Percentiles rank a stretch among this genome's conserved stretches.
Evolutionary conservation across 225 moss, liverwort and hornwort species (phyloP).

Genomic region (Lunularia cruciata): DNA sequence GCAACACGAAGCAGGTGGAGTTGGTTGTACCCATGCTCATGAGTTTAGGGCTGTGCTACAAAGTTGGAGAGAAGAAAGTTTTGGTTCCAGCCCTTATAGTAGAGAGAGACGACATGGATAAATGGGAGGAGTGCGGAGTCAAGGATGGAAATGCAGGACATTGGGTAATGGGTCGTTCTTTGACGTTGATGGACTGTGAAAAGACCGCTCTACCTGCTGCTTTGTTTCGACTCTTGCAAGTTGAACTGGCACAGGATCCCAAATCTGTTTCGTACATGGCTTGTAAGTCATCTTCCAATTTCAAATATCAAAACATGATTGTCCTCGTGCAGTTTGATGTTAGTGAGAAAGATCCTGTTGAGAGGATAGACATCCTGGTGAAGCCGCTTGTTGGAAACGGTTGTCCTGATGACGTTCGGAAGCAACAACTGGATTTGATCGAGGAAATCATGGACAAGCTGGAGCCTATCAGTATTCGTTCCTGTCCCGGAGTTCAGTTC

Average conservation of each 20-base stretch:
- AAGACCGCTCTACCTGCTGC: conserved; percentile 25
- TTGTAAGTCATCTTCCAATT: conserved; percentile 19
- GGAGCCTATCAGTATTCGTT: conserved; percentile 2
- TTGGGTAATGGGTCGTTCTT: conserved; percentile 34
- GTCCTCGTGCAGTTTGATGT: conserved; percentile 30
- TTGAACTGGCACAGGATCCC: conserved; percentile 25
- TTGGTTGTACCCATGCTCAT: conserved; percentile 14
- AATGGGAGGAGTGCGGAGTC: conserved; percentile 9
- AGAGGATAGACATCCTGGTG: conserved; percentile 22
- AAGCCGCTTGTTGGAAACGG: background rate
- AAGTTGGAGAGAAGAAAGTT: background rate
- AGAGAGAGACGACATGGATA: background rate
- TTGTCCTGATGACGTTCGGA: background rate
- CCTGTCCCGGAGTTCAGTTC: conserved; percentile 21
- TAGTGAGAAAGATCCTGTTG: conserved; percentile 13
- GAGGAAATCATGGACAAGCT: conserved; percentile 22
- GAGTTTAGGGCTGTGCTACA: conserved; percentile 26
- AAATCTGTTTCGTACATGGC: conserved; percentile 9
- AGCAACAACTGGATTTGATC: background rate
- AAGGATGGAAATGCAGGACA: conserved; percentile 3
- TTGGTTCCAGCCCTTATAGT: conserved; percentile 24
- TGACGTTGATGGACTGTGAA: conserved; percentile 12
- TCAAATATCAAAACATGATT: conserved; percentile 6
- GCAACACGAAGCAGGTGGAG: background rate
- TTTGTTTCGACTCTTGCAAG: conserved; percentile 27